A percentile compares a stretch with the other conserved stretches of the same genome.
These are phyloP conservation scores for Cladorrhinum sp. DNA, from an alignment of 2,329 filamentous ascomycete genomes.

Conservation along the genomic window DNA sequence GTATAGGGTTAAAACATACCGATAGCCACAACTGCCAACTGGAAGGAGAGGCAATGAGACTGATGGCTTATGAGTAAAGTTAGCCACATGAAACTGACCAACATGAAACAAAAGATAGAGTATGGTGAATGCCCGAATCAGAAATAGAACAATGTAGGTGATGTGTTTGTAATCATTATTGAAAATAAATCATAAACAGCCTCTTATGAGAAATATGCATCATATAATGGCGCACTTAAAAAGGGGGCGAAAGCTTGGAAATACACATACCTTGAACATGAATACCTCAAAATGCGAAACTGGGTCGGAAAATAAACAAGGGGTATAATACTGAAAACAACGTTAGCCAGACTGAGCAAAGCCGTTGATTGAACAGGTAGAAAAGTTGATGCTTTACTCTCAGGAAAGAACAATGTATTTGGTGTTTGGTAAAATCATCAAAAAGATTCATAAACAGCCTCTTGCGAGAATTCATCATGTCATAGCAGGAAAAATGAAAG, in stretches of 20 bases:
- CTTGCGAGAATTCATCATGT: slow-evolving; percentile 14
- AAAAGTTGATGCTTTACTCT: neutral
- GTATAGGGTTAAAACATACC: neutral
- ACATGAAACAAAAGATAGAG: neutral
- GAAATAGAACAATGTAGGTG: slow-evolving; percentile 26
- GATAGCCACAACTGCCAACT: neutral
- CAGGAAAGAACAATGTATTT: slow-evolving; percentile 13
- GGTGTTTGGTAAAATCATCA: slow-evolving; percentile 7
- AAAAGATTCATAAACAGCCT: slow-evolving; percentile 12
- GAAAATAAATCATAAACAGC: slow-evolving; percentile 27
- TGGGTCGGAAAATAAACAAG: neutral
- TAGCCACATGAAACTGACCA: neutral
- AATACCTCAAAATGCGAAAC: neutral
- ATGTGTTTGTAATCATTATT: slow-evolving; percentile 21
- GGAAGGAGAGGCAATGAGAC: neutral
- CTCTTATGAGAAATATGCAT: slow-evolving; percentile 24
- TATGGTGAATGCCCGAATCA: slow-evolving; percentile 2
- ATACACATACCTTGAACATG: neutral
- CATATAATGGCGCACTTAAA: slow-evolving; percentile 10
- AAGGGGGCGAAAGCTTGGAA: neutral
- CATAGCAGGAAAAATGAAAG: neutral
- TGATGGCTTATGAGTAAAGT: neutral
- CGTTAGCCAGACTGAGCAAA: neutral
- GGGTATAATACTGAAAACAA: neutral
- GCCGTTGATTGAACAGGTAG: neutral